Percentiles rank a stretch among this genome's conserved stretches.
Conservation (phyloP, 2,329 filamentous ascomycete species). For the Trichoderma sp. region DNA sequence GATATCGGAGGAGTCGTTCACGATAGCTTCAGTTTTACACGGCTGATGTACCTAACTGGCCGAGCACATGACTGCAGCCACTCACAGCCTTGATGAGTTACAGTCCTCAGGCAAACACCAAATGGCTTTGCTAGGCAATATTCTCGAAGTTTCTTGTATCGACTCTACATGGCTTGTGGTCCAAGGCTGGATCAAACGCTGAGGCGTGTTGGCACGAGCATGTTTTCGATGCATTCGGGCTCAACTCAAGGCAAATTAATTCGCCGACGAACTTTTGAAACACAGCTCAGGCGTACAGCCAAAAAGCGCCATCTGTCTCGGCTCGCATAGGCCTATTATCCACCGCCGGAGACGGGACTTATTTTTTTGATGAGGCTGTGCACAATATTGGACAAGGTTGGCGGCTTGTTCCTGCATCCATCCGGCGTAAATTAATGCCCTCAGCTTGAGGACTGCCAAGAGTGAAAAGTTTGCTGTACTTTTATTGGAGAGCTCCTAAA, state of each 20-base stretch:
- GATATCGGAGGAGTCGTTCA: too few species aligned
- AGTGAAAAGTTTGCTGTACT: background rate
- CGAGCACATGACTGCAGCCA: background rate
- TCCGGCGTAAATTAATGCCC: background rate
- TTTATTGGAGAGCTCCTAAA: background rate
- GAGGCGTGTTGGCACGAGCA: background rate
- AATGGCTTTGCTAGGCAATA: background rate
- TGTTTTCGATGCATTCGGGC: background rate
- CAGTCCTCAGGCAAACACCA: background rate
- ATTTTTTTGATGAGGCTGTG: constrained; percentile 15
- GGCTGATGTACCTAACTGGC: background rate
- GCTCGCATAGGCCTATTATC: background rate
- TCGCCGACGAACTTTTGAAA: background rate
- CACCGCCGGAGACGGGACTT: constrained; percentile 10
- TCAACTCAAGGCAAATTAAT: background rate
- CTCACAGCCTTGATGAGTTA: background rate
- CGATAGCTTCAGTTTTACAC: background rate
- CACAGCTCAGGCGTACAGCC: background rate
- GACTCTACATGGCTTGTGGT: background rate
- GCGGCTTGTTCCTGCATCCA: background rate
- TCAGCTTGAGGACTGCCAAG: background rate
- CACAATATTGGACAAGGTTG: constrained; percentile 26
- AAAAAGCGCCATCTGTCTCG: background rate
- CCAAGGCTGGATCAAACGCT: background rate
- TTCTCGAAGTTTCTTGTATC: background rate